Base-by-base conservation (phyloP, 139 green algal genomes). In the Chlorella sp. region DNA sequence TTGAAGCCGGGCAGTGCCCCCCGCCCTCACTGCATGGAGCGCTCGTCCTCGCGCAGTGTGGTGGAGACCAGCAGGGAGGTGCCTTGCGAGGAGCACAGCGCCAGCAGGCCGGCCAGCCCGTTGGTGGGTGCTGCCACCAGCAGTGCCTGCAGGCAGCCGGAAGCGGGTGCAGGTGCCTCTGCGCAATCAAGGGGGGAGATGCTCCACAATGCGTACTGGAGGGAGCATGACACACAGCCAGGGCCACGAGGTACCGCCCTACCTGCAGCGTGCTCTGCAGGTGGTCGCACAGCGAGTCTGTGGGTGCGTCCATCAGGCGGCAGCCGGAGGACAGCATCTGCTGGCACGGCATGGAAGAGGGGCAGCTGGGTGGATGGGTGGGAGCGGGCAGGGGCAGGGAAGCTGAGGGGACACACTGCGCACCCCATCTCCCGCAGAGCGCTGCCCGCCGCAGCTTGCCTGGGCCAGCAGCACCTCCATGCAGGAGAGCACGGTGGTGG, bases 21-120 rank as follows among this genome's bases (percentile, higher is more conserved):
- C n/a, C n/a, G n/a, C n/a, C n/a, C 68, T 75, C 70, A 76, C 70
- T 56, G 70, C 70, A 76, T 76, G 41, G 17, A 2, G 41, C 41
- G 70, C 9, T 56, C 41, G 70, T 76, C 70, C 73, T 13, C 24
- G 73, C 17, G 13, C 38, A 43, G 73, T 44, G n/a, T 13, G 13
- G 73, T 32, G 44, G 75, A 68, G n/a, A 40, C 48, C 75, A 81
- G 75, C 73, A 62, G 44, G 43, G 11, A 24, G 13, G 44, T 41
- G 73, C 73, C 73, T 13, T n/a, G 44, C 14, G 46, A 32, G 2
- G 73, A 38, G 32, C 30, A 30, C 30, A 64, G 73, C 13, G 30
- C n/a, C 51, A 81, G 51, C 48, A 81, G 75, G 3, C 51, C 75
- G 7, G 8, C 9, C 75, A 81, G 48, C 17, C 75, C 51, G 32